Conservation (phyloP, 768 basidiomycete genomes). For the Dictyophora rubrovolvata region DNA sequence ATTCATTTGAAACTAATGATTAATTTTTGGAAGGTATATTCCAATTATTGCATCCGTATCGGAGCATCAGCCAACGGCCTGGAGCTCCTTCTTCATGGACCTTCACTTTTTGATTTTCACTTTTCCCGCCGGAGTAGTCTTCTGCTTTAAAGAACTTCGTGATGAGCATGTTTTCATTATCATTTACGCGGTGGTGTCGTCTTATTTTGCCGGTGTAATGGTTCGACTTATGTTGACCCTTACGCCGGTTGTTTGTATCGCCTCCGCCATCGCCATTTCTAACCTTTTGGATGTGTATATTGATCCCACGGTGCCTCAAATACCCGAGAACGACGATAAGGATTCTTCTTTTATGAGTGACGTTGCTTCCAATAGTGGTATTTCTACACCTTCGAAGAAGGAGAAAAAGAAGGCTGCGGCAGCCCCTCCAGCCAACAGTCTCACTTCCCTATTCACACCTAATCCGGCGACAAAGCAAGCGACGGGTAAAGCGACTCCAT, state of each 20-base stretch:
- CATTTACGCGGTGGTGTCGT: constrained; percentile 90
- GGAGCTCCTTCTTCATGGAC: constrained; percentile 99
- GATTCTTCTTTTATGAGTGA: constrained; percentile 17
- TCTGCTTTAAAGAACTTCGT: constrained; percentile 88
- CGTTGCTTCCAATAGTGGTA: constrained; percentile 17
- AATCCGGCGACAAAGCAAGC: constrained; percentile 21
- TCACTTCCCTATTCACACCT: constrained; percentile 29
- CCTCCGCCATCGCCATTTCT: constrained; percentile 85
- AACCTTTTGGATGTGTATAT: constrained; percentile 83
- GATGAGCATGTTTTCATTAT: constrained; percentile 99
- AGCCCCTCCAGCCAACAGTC: constrained; percentile 26
- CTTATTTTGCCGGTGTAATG: constrained; percentile 99
- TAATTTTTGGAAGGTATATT: constrained; percentile 50
- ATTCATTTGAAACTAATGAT: neutral
- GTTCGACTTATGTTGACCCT: constrained; percentile 97
- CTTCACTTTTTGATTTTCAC: constrained; percentile 95
- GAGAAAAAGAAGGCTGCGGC: constrained; percentile 48
- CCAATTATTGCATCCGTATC: constrained; percentile 99
- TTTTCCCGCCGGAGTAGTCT: constrained; percentile 91
- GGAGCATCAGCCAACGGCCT: constrained; percentile 98
- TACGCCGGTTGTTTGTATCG: constrained; percentile 92
- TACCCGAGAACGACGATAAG: constrained; percentile 14
- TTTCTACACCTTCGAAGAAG: constrained; percentile 24
- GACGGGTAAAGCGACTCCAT: constrained; percentile 20
- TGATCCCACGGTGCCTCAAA: constrained; percentile 66